Conservation (phyloP, 768 basidiomycete genomes). For the Cyclocybe aegerita region DNA sequence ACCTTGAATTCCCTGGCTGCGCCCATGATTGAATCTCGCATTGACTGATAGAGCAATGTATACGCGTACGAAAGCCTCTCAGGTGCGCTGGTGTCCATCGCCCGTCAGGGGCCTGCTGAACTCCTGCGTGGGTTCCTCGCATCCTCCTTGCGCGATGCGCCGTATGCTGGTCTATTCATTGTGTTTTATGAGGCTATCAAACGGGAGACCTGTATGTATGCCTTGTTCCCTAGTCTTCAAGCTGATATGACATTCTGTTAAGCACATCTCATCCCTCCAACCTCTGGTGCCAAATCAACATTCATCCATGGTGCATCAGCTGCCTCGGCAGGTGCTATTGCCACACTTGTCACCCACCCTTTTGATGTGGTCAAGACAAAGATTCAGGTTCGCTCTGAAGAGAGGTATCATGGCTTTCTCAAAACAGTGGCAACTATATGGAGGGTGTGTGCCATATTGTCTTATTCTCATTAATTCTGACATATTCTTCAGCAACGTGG, state of each 20-base stretch:
- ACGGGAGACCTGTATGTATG: slow-evolving; percentile 56
- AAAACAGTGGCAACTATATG: slow-evolving; percentile 68
- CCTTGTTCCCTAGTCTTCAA: slow-evolving; percentile 7
- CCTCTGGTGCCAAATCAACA: slow-evolving; percentile 45
- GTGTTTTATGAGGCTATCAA: slow-evolving; percentile 89
- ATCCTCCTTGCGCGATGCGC: slow-evolving; percentile 90
- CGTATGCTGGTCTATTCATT: slow-evolving; percentile 89
- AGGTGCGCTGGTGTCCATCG: slow-evolving; percentile 57
- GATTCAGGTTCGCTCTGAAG: slow-evolving; percentile 85
- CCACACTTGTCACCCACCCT: slow-evolving; percentile 85
- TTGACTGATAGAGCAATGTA: slow-evolving; percentile 62
- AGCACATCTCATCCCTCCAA: slow-evolving; percentile 44
- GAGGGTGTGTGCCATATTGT: slow-evolving; percentile 44
- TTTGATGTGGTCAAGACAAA: slow-evolving; percentile 97
- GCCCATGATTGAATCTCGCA: neutral
- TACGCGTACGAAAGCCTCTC: slow-evolving; percentile 67
- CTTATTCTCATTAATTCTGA: neutral
- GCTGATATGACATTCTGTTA: neutral
- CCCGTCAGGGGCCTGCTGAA: slow-evolving; percentile 74
- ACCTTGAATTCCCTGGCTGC: neutral
- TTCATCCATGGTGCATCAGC: slow-evolving; percentile 65
- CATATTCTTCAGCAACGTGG: slow-evolving; percentile 68
- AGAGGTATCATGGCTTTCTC: slow-evolving; percentile 69
- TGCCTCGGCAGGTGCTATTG: slow-evolving; percentile 79
- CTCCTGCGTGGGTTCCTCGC: slow-evolving; percentile 84